Conservation (phyloP, 1,284 basidiomycete species). For the Naganishia albida region DNA sequence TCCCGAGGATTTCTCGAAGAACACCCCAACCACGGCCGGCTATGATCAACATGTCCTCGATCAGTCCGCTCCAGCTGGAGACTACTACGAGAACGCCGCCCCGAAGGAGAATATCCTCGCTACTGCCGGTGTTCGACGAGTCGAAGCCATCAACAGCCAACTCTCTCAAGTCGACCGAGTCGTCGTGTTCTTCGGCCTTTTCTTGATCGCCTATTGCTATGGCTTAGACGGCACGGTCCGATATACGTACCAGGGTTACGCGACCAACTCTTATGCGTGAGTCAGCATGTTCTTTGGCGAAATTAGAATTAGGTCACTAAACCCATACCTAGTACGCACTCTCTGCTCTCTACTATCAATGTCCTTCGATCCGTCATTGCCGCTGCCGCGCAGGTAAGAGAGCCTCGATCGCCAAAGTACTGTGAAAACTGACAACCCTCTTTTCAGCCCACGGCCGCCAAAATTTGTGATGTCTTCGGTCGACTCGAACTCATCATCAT, state of each 20-base stretch:
- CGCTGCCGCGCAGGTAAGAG: constrained; percentile 36
- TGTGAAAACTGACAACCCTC: not conserved
- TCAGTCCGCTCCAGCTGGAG: not conserved
- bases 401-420: not conserved
- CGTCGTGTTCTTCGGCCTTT: constrained; percentile 34
- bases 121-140: constrained; percentile 48
- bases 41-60: constrained; percentile 26
- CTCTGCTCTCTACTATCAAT: constrained; percentile 47
- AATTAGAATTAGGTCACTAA: constrained; percentile 38
- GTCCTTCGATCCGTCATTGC: constrained; percentile 47
- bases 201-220: constrained; percentile 37
- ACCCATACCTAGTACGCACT: constrained; percentile 35
- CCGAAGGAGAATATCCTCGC: constrained; percentile 15
- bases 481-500: constrained; percentile 50
- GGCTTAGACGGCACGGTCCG: constrained; percentile 45
- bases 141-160: constrained; percentile 48
- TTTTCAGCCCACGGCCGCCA: constrained; percentile 46
- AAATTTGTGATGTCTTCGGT: constrained; percentile 53
- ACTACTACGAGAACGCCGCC: not conserved
- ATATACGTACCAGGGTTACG: constrained; percentile 37
- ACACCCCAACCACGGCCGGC: constrained; percentile 1
- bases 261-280: constrained; percentile 35
- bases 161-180: constrained; percentile 42
- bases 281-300: not conserved
- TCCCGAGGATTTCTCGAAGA: constrained; percentile 15